Evolutionary conservation across 192 early-diverging fungal genomes (phyloP).

Genomic region (Lobosporangium transversale): DNA sequence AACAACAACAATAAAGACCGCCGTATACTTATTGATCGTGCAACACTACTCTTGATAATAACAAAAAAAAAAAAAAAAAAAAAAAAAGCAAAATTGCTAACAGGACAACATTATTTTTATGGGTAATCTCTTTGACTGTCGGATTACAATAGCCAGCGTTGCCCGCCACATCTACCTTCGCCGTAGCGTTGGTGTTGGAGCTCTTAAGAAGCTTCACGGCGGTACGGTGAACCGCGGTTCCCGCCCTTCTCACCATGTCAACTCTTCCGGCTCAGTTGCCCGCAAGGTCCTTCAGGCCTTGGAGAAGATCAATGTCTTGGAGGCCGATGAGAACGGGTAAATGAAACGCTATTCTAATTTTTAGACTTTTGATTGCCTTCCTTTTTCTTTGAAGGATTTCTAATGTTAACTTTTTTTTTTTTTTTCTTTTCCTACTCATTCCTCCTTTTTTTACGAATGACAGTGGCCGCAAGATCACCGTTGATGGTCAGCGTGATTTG

Average conservation of each 20-base stretch:
- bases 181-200: conserved; percentile 93
- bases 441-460: conserved; percentile 3
- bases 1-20: not conserved
- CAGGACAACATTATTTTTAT: too few relatives aligned
- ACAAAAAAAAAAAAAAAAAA: too few relatives aligned
- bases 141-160: conserved; percentile 70
- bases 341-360: conserved; percentile 20
- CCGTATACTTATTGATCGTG: not conserved
- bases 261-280: conserved; percentile 89
- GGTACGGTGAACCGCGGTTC: conserved; percentile 91
- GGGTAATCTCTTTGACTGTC: too few relatives aligned
- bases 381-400: not conserved
- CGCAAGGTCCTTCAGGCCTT: conserved; percentile 98
- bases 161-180: conserved; percentile 99
- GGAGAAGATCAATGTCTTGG: conserved; percentile 98
- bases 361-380: not conserved
- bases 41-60: too few relatives aligned
- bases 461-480: conserved; percentile 95
- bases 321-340: conserved; percentile 90
- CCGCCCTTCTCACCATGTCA: conserved; percentile 91
- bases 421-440: conserved; percentile 12
- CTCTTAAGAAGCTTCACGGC: conserved; percentile 93
- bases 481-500: conserved; percentile 97
- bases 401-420: not conserved
- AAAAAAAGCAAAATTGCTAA: too few relatives aligned